Evolutionary conservation across 352 stramenopile species (phyloP).

Genomic region (Stramenopiles sp.): DNA sequence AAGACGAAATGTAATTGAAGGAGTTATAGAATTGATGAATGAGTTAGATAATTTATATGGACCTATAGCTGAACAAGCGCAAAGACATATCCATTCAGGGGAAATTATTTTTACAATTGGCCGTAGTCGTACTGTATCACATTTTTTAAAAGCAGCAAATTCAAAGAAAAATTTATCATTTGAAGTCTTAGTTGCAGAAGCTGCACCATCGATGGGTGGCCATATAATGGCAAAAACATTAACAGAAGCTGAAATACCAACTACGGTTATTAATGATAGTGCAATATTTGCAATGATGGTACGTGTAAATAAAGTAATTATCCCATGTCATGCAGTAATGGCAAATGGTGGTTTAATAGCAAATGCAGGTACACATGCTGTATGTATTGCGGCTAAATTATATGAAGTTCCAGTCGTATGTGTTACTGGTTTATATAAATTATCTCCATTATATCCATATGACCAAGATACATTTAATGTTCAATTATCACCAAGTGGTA

Average conservation of each 20-base stretch:
- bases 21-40: constrained; percentile 71
- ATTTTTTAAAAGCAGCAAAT: constrained; percentile 57
- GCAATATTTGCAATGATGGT: constrained; percentile 93
- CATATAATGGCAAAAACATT: constrained; percentile 65
- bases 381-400: constrained; percentile 79
- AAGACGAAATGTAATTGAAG: constrained; percentile 71
- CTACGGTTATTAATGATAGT: constrained; percentile 85
- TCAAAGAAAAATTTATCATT: constrained; percentile 71
- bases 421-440: constrained; percentile 85
- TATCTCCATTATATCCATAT: constrained; percentile 79
- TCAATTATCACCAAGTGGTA: constrained; percentile 52
- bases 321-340: constrained; percentile 82
- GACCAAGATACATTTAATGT: constrained; percentile 85
- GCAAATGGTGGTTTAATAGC: constrained; percentile 90
- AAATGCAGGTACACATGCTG: constrained; percentile 76
- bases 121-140: constrained; percentile 62
- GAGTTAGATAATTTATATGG: constrained; percentile 84
- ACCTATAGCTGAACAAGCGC: constrained; percentile 83
- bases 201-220: constrained; percentile 67
- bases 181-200: constrained; percentile 81
- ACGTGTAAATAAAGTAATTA: constrained; percentile 86
- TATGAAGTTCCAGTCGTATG: constrained; percentile 90
- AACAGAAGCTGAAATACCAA: constrained; percentile 64
- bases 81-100: constrained; percentile 85
- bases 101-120: constrained; percentile 89